phyloP scores from a whole-genome alignment of 2,329 filamentous ascomycete genomes.

The Ceratocystis lukuohia region DNA sequence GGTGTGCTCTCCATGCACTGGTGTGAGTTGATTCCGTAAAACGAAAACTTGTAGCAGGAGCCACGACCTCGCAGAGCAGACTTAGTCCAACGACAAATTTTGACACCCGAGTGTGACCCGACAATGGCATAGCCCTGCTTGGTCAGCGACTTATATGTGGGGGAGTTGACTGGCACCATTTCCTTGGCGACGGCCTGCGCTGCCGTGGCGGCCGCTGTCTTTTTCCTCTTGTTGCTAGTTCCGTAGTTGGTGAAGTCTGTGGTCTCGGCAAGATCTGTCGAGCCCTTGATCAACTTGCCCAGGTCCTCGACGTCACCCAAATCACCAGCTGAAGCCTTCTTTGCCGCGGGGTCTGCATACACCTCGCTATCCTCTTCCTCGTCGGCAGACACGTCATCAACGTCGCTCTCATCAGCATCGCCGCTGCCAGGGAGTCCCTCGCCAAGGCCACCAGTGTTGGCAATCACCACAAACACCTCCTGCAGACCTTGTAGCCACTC shows the following conservation, averaged over 20 bases:
- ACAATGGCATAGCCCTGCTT: slow-evolving; percentile 96
- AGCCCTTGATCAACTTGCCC: slow-evolving; percentile 45
- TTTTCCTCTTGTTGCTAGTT: slow-evolving; percentile 26
- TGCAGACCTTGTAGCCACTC: slow-evolving; percentile 70
- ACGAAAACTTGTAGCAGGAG: slow-evolving; percentile 94
- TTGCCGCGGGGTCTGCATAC: slow-evolving; percentile 30
- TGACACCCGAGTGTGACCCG: slow-evolving; percentile 88
- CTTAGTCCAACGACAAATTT: slow-evolving; percentile 98
- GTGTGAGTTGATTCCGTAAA: slow-evolving; percentile 93
- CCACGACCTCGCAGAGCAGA: slow-evolving; percentile 85
- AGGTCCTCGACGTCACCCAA: slow-evolving; percentile 80
- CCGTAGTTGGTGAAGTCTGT: slow-evolving; percentile 75
- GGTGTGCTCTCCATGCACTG: slow-evolving; percentile 98
- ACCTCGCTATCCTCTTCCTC: slow-evolving; percentile 39
- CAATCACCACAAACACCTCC: slow-evolving; percentile 55
- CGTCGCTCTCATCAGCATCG: slow-evolving; percentile 71
- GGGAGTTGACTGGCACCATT: slow-evolving; percentile 87
- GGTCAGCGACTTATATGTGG: slow-evolving; percentile 76
- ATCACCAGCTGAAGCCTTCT: slow-evolving; percentile 29
- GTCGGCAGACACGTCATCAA: slow-evolving; percentile 51
- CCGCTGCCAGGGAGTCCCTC: slow-evolving; percentile 65
- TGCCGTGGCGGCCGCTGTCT: slow-evolving; percentile 23
- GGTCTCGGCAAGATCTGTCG: slow-evolving; percentile 25
- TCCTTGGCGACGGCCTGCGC: slow-evolving; percentile 52
- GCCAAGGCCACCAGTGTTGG: slow-evolving; percentile 42